These are phyloP conservation scores for Melaleuca quinquenervia DNA, from an alignment of 345 rosid genomes.

Conservation along the genomic window DNA sequence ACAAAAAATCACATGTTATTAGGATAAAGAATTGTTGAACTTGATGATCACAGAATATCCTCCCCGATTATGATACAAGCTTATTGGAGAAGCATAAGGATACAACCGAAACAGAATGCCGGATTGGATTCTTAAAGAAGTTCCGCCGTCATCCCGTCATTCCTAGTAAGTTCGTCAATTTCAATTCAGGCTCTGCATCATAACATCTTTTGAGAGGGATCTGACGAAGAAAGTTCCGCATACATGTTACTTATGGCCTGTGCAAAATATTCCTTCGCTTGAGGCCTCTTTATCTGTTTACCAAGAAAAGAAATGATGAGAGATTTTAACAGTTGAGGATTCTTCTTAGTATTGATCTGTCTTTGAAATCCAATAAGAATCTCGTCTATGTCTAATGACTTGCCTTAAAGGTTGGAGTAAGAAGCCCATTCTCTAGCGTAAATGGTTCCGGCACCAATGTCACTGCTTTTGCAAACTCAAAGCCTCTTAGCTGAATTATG, in stretches of 20 bases:
- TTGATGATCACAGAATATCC: not conserved
- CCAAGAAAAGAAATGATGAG: not conserved
- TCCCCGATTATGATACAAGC: not conserved
- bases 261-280: slow-evolving; percentile 70
- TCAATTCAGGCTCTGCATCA: not conserved
- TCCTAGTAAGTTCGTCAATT: not conserved
- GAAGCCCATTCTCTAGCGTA: slow-evolving; percentile 71
- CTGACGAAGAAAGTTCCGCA: slow-evolving; percentile 32
- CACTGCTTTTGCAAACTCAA: slow-evolving; percentile 87
- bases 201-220: slow-evolving; percentile 24
- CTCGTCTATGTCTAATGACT: not conserved
- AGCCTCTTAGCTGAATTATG: slow-evolving; percentile 64
- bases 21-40: not conserved
- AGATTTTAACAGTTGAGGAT: not conserved
- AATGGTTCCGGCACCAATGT: slow-evolving; percentile 80
- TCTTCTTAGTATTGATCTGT: not conserved
- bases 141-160: not conserved
- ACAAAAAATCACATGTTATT: not conserved
- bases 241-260: slow-evolving; percentile 46
- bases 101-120: not conserved
- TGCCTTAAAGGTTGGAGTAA: slow-evolving; percentile 95
- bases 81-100: not conserved
- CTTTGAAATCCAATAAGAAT: not conserved
- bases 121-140: not conserved
- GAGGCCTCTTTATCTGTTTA: slow-evolving; percentile 68